phyloP scores from a whole-genome alignment of 139 green algal species.

The Ettlia oleoabundans region DNA sequence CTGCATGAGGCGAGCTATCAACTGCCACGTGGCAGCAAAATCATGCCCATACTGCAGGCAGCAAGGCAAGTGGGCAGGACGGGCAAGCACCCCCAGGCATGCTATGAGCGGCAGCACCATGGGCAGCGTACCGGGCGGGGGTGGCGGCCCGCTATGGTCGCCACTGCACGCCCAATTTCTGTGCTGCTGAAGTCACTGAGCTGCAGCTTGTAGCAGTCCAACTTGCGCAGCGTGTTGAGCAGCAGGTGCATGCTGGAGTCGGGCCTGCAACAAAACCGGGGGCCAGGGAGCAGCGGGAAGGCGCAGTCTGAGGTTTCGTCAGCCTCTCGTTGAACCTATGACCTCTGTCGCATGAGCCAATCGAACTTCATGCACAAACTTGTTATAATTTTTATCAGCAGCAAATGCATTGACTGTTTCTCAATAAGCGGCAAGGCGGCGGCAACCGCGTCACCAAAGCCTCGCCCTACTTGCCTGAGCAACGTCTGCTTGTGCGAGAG shows the following conservation, averaged over 20 bases:
- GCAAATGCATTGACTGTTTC: too few species aligned
- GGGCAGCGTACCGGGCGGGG: neutral
- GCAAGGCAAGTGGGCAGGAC: too few species aligned
- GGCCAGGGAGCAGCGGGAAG: neutral
- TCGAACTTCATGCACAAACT: too few species aligned
- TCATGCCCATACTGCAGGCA: too few species aligned
- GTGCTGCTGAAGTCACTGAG: constrained; percentile 21
- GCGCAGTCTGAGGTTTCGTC: neutral
- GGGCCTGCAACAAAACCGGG: neutral
- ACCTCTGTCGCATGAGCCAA: too few species aligned
- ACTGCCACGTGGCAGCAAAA: too few species aligned
- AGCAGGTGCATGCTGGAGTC: constrained; percentile 17
- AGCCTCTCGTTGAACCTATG: neutral
- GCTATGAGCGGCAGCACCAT: too few species aligned
- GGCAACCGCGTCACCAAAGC: neutral
- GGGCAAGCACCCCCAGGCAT: neutral
- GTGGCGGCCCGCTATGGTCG: constrained; percentile 18
- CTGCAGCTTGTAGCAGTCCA: constrained; percentile 37
- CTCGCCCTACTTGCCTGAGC: neutral
- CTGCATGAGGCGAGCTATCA: too few species aligned
- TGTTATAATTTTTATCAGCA: too few species aligned
- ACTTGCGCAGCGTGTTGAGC: constrained; percentile 32
- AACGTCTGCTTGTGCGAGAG: neutral
- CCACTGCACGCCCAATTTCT: constrained; percentile 1
- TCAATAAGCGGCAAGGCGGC: neutral